Conservation (phyloP, 768 basidiomycete species). For the Hericium alpestre region DNA sequence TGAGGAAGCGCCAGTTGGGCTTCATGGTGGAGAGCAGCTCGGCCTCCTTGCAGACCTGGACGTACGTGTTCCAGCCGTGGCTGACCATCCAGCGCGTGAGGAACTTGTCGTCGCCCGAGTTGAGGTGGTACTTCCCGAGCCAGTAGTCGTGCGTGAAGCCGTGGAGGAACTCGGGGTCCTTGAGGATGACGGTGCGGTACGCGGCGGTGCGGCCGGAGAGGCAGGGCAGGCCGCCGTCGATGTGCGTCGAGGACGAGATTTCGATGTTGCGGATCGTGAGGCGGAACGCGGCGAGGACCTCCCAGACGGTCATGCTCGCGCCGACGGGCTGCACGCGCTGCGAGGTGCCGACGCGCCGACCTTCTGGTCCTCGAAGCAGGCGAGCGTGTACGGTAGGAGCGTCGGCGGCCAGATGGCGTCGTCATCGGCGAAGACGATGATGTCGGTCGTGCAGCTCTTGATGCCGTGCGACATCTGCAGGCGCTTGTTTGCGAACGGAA, state of each 20-base stretch:
- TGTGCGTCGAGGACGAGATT: slow-evolving; percentile 80
- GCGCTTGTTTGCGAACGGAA: slow-evolving; percentile 89
- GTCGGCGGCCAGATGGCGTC: slow-evolving; percentile 95
- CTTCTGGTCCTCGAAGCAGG: slow-evolving; percentile 91
- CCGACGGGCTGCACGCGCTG: slow-evolving; percentile 83
- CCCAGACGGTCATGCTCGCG: slow-evolving; percentile 81
- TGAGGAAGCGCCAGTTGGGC: slow-evolving; percentile 91
- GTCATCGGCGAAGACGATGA: slow-evolving; percentile 91
- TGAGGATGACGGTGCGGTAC: slow-evolving; percentile 87
- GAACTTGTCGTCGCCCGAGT: slow-evolving; percentile 91
- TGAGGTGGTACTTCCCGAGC: slow-evolving; percentile 89
- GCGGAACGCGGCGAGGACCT: slow-evolving; percentile 87
- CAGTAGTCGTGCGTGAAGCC: slow-evolving; percentile 93
- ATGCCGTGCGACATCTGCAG: slow-evolving; percentile 92
- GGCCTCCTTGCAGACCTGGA: slow-evolving; percentile 76
- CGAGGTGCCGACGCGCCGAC: slow-evolving; percentile 83
- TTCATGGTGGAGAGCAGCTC: slow-evolving; percentile 92
- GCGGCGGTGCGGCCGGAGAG: slow-evolving; percentile 89
- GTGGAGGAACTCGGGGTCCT: slow-evolving; percentile 87
- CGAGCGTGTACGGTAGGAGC: slow-evolving; percentile 77
- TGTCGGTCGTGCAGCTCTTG: slow-evolving; percentile 81
- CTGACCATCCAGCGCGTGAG: slow-evolving; percentile 94
- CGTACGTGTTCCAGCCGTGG: slow-evolving; percentile 92
- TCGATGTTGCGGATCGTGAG: slow-evolving; percentile 92
- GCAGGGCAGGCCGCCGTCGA: slow-evolving; percentile 87